phyloP scores from a whole-genome alignment of 2,329 filamentous ascomycete species.

The Whalleya microplaca region DNA sequence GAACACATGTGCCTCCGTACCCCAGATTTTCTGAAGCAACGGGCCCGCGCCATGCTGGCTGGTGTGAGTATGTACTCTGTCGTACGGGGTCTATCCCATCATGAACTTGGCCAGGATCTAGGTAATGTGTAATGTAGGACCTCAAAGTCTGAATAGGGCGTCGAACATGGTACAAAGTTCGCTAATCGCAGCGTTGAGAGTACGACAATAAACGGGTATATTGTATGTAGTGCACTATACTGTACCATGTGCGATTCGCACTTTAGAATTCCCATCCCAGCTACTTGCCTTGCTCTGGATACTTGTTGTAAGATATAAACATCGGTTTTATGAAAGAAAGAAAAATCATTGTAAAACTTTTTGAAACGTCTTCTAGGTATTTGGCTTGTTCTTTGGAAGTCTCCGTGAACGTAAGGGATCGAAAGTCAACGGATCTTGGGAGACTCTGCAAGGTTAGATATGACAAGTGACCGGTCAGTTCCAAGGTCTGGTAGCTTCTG shows the following conservation, averaged over 20 bases:
- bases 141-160: background rate
- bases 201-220: background rate
- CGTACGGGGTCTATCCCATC: background rate
- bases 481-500: background rate
- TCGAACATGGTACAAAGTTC: background rate
- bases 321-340: background rate
- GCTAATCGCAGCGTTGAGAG: background rate
- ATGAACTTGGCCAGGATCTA: background rate
- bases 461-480: conserved; percentile 10
- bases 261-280: background rate
- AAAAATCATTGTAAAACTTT: too few species aligned
- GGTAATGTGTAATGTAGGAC: background rate
- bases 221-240: background rate
- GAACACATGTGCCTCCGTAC: background rate
- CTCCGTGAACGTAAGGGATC: too few species aligned
- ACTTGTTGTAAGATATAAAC: background rate
- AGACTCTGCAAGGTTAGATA: background rate
- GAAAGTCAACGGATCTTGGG: background rate
- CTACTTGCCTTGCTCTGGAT: background rate
- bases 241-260: background rate
- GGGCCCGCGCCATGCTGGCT: background rate
- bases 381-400: background rate
- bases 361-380: background rate
- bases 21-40: background rate
- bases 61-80: background rate